Conservation (phyloP, 805 yeast species). For the Spathaspora boniae region DNA sequence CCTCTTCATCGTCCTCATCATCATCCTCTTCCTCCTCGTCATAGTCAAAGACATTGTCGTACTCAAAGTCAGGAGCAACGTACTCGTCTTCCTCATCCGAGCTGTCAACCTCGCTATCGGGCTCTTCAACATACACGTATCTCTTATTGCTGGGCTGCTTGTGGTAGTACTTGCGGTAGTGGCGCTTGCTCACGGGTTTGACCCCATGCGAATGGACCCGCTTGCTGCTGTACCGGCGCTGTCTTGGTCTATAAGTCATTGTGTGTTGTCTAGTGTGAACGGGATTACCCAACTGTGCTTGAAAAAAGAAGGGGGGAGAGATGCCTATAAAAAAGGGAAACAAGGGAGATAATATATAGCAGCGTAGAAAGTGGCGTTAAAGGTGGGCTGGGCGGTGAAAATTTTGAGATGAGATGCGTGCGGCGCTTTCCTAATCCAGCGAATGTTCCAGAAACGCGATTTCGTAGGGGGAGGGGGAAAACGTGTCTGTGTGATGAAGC, state of each 20-base stretch:
- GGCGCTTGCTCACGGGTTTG: neutral
- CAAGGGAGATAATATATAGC: neutral
- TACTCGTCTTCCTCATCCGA: slow-evolving; percentile 7
- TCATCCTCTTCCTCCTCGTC: slow-evolving; percentile 19
- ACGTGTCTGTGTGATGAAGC: neutral
- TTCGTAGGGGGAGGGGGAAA: neutral
- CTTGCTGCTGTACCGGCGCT: slow-evolving; percentile 23
- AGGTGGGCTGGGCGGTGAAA: slow-evolving; percentile 7
- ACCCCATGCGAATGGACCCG: slow-evolving; percentile 3
- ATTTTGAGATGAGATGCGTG: slow-evolving; percentile 13
- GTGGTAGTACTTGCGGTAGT: slow-evolving; percentile 31
- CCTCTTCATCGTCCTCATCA: slow-evolving; percentile 3
- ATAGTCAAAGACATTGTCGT: slow-evolving; percentile 5
- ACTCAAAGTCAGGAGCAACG: slow-evolving; percentile 8
- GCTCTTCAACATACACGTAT: slow-evolving; percentile 42
- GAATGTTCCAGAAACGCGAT: neutral
- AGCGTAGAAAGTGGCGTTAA: neutral
- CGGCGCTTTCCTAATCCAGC: slow-evolving; percentile 10
- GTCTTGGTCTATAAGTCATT: slow-evolving; percentile 15
- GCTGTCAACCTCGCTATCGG: slow-evolving; percentile 28
- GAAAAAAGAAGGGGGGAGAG: neutral
- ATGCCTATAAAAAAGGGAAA: neutral
- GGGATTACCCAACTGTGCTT: neutral
- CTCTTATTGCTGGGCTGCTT: slow-evolving; percentile 29
- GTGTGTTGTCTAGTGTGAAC: slow-evolving; percentile 2